Evolutionary conservation across 495 filamentous ascomycete species (phyloP), one percentile per base, ranked within the genome.

Genomic region (Usnea hakonensis): DNA sequence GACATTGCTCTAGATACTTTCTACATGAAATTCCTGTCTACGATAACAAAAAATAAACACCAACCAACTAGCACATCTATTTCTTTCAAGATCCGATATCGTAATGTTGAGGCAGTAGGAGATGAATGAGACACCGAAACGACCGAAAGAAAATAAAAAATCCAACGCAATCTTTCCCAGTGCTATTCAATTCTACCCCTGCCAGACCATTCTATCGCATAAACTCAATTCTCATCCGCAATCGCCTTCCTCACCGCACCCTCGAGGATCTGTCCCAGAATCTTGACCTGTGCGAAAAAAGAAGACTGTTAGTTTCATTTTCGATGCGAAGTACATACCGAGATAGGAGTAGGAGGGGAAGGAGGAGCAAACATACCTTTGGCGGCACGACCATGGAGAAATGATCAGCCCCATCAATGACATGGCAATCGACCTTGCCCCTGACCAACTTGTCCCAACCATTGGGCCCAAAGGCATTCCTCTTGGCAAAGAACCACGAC

Each of bases 381-480:
- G 79, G 73, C 61, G 77, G 80, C 61, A 81, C 79, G 78, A 88
- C 85, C 85, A 87, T 87, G 1, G 80, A 81, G 71, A 87, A 87
- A 69, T 88, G 85, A 66, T 87, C 85, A 2, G 78, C 78, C 78
- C 85, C 85, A 67, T 84, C 81, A 23, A 74, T 70, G 69, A 79
- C 84, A 30, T 71, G 67, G 73, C 85, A 82, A 68, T 85, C 84
- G 43, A 79, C 72, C 13, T 75, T 61, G 33, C 87, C 86, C 9
- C 55, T 5, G 26, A 90, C 75, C 32, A 89, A 82, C 59, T 87
- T 84, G 62, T 88, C 87, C 90, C 90, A 95, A 50, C 84, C 81
- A 73, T 90, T 90, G 41, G 86, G 83, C 17, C 85, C 85, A 61
- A 95, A 88, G 69, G 89, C 83, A 0, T 84, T 83, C 36, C 88